Base-by-base conservation (phyloP, 208 protist species). In the Leishmania major region DNA sequence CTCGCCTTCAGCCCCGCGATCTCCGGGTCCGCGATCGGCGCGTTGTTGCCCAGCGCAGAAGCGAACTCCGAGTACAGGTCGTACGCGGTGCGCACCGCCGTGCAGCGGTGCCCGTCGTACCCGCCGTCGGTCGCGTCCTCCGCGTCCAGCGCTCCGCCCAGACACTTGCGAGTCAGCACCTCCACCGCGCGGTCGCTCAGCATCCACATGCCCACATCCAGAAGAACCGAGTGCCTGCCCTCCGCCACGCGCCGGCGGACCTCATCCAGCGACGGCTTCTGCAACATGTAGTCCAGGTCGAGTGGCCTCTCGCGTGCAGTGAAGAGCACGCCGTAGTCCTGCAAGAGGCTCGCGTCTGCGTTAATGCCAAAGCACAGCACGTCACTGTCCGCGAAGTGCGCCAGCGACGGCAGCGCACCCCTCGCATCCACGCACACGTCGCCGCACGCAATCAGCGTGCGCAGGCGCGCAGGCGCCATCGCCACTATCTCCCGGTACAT, bases 41-140 rank as follows among this genome's bases (percentile, higher is more conserved):
- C 82, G 37, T 73, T 28, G 15, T 51, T 64, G 60, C 89, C 89
- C 35, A 92, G 84, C 51, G 79, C 71, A 37, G 66, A 69, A 1
- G 84, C 89, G 57, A 92, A 92, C 19, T 90, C 80, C n/a, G 79
- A 72, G 76, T 87, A 92, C 25, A 92, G 80, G 80, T 92, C 89
- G 74, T 89, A 90, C 35, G 80, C 31, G 66, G 57, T 67, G 69
- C 69, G 31, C 74, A 80, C 81, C 6, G 75, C 71, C 13, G 76
- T 81, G 82, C 59, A 13, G n/a, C 47, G 67, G n/a, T 60, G 62
- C 25, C 15, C 49, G 43, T n/a, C 22, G 57, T 77, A 60, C 22
- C 31, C 55, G 53, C 22, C 22, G 47, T 43, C 22, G 51, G 72
- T 67, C 8, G 43, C 66, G 8, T 55, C 28, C n/a, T 43, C 57